A percentile compares a stretch with the other conserved stretches of the same genome.
phyloP scores from a whole-genome alignment of 495 filamentous ascomycete species.

The Penicillium pancosmium region DNA sequence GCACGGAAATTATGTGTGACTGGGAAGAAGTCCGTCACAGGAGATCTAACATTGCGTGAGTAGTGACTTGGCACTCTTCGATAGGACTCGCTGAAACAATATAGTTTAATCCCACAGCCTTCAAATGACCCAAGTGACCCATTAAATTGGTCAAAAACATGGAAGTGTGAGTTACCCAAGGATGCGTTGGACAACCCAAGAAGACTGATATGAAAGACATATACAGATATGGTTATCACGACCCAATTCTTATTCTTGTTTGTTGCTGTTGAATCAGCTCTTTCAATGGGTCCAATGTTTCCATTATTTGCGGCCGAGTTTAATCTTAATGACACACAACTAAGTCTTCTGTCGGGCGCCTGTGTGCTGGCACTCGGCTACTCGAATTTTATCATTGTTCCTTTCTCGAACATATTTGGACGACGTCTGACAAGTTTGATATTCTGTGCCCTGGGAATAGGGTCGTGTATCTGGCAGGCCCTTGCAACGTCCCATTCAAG shows the following conservation, averaged over 20 bases:
- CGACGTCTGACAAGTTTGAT: constrained; percentile 54
- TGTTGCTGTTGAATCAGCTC: constrained; percentile 52
- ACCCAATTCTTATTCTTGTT: constrained; percentile 49
- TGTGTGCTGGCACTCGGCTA: constrained; percentile 57
- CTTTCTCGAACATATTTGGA: constrained; percentile 55
- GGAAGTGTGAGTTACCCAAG: constrained; percentile 4
- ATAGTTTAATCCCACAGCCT: neutral
- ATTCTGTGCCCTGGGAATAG: constrained; percentile 51
- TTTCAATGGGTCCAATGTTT: constrained; percentile 56
- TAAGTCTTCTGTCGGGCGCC: constrained; percentile 53
- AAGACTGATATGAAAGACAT: neutral
- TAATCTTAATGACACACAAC: constrained; percentile 41
- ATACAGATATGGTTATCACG: constrained; percentile 31
- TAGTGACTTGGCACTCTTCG: neutral
- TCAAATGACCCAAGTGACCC: neutral
- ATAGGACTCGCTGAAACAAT: neutral
- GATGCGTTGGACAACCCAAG: neutral
- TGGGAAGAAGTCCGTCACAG: neutral
- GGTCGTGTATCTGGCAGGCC: constrained; percentile 57
- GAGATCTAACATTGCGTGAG: neutral
- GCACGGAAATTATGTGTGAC: neutral
- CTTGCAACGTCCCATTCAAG: constrained; percentile 51
- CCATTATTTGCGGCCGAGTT: constrained; percentile 51
- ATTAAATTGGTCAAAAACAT: constrained; percentile 2
- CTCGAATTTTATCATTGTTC: constrained; percentile 57